Base-by-base conservation (phyloP, 495 filamentous ascomycete species). In the Glarea lozoyensis region DNA sequence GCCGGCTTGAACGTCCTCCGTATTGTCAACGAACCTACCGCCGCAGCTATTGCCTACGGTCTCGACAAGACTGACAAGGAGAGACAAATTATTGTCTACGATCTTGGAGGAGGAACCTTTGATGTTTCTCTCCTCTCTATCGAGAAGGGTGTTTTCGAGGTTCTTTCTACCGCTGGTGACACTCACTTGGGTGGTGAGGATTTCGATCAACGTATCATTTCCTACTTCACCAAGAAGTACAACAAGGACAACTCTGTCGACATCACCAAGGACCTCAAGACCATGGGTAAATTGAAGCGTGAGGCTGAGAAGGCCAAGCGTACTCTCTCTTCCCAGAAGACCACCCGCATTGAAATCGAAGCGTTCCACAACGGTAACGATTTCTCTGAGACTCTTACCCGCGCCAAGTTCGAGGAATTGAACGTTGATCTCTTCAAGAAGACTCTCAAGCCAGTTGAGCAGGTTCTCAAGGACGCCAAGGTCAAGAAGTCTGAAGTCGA, bases 291-390 rank as follows among this genome's bases (percentile, higher is more conserved):
- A 70, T 80, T 99, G 53, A 97, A 97, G 87, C 92, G 93, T 54
- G 93, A 97, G 67, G 92, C 94, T 57, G 92, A 99, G 74, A 97
- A 97, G 79, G 93, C 93, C 67, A 99, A 99, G 84, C 86, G 93
- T 61, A 96, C 89, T 52, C 81, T 99, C 37, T 97, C 93, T 61
- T 93, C 88, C 58, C 88, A 95, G 72, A 96, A 92, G 88, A 92
- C 88, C 50, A 92, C 89, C 54, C 86, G 88, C 58, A 85, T 99
- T 53, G 93, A 99, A 68, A 97, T 99, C 49, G 93, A 99, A 66
- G 81, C 88, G 50, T 94, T 99, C 81, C 83, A 86, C 70, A 79
- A 92, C 50, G 93, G 93, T 68, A 81, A 94, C 56, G 93, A 99
- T 66, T 97, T 99, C 76, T 93, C 86, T 42, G 92, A 96, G 79